Percentiles rank a stretch among this genome's conserved stretches.
These are phyloP conservation scores for Pseudogymnoascus sp. DNA, from an alignment of 2,329 filamentous ascomycete genomes.

Conservation along the genomic window DNA sequence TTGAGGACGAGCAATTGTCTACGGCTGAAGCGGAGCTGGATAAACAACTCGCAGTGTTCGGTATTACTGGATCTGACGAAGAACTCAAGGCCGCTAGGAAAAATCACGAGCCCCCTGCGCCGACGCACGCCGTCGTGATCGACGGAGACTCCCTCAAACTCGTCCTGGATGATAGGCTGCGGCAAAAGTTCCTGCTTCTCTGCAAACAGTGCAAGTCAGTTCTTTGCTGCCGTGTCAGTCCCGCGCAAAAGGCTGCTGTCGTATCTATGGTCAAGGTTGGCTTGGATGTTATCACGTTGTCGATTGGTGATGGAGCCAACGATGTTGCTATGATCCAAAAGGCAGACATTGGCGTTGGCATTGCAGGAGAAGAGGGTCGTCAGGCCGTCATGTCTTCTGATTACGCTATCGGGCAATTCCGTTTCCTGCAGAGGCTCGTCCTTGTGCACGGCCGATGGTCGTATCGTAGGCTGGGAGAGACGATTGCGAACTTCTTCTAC, in stretches of 20 bases:
- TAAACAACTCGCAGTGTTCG: conserved; percentile 63
- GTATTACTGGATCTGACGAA: conserved; percentile 74
- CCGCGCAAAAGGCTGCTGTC: conserved; percentile 94
- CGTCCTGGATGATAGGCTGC: conserved; percentile 72
- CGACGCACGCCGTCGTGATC: conserved; percentile 88
- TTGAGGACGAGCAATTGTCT: conserved; percentile 64
- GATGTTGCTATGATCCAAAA: conserved; percentile 98
- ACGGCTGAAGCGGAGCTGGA: conserved; percentile 61
- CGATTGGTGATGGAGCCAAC: conserved; percentile 89
- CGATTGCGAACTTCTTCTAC: conserved; percentile 98
- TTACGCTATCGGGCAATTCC: conserved; percentile 90
- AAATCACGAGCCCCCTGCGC: conserved; percentile 76
- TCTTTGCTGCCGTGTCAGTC: conserved; percentile 93
- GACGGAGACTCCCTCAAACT: conserved; percentile 90
- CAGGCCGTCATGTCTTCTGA: conserved; percentile 95
- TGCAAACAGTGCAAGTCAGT: conserved; percentile 97
- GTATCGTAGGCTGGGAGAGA: conserved; percentile 85
- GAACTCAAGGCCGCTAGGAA: conserved; percentile 72
- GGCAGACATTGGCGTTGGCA: conserved; percentile 89
- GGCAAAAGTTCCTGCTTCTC: conserved; percentile 86
- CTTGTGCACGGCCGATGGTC: conserved; percentile 92
- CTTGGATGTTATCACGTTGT: conserved; percentile 90
- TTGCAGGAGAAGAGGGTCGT: conserved; percentile 84
- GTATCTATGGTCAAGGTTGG: conserved; percentile 92
- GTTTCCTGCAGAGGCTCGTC: conserved; percentile 75